Evolutionary conservation across 768 basidiomycete genomes (phyloP).

Genomic region (Sporobolomyces roseus): DNA sequence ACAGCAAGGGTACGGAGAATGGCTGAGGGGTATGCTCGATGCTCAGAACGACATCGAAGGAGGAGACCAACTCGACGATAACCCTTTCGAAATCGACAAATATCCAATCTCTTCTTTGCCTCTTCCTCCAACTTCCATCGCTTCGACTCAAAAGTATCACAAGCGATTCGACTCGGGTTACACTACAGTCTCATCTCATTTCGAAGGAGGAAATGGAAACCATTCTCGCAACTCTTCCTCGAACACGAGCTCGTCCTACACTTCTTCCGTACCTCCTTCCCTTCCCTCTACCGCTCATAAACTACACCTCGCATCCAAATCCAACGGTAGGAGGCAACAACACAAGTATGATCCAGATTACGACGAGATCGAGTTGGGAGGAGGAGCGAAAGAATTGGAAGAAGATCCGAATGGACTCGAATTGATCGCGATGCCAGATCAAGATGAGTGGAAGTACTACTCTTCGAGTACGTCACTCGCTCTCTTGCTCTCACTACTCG

Average conservation of each 20-base stretch:
- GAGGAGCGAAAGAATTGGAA: neutral
- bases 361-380: neutral
- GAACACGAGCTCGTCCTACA: neutral
- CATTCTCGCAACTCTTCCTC: conserved; percentile 9
- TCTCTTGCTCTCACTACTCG: neutral
- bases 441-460: conserved; percentile 32
- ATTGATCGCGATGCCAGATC: conserved; percentile 28
- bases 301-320: neutral
- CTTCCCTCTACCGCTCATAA: neutral
- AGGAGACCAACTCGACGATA: neutral
- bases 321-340: neutral
- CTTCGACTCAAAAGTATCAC: neutral
- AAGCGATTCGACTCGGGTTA: neutral
- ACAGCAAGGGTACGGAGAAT: neutral
- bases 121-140: neutral
- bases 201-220: no score
- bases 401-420: conserved; percentile 18
- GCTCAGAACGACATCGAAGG: no score
- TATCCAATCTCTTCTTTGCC: neutral
- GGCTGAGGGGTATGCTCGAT: neutral
- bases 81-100: neutral
- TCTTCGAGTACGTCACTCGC: conserved; percentile 9
- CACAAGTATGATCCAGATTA: neutral
- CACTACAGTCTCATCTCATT: neutral
- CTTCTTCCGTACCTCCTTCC: neutral